phyloP scores from a whole-genome alignment of 78 protist species.

The Chrysochromulina parva region DNA sequence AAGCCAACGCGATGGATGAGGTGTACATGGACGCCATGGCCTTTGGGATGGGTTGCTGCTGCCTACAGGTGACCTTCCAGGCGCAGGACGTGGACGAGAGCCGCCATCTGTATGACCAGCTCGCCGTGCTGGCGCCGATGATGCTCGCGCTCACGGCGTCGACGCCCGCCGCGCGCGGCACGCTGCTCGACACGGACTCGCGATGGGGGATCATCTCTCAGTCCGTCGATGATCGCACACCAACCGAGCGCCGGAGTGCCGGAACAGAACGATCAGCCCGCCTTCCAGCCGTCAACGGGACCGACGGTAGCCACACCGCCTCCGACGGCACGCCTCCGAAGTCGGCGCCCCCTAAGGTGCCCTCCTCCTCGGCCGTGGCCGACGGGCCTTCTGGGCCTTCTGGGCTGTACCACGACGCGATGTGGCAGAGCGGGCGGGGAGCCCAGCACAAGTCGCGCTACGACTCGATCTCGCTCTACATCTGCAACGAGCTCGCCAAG shows the following conservation, averaged over 20 bases:
- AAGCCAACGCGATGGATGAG: background rate
- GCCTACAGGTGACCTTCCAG: conserved; percentile 89
- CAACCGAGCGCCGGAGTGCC: conserved; percentile 52
- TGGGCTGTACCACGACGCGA: background rate
- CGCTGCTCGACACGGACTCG: conserved; percentile 85
- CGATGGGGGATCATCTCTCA: conserved; percentile 88
- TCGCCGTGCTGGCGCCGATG: conserved; percentile 62
- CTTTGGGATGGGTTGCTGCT: conserved; percentile 97
- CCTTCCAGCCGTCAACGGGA: too few relatives aligned
- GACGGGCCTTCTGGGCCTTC: background rate
- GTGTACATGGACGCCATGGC: conserved; percentile 97
- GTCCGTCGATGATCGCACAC: conserved; percentile 92
- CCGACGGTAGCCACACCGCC: conserved; percentile 30
- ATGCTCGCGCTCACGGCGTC: conserved; percentile 66
- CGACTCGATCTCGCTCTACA: conserved; percentile 74
- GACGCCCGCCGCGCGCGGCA: conserved; percentile 84
- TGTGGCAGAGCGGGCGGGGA: background rate
- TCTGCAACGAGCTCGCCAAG: conserved; percentile 27
- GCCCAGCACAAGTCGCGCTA: conserved; percentile 79
- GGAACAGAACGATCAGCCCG: too few relatives aligned
- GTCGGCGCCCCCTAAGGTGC: too few relatives aligned
- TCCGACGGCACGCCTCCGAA: background rate
- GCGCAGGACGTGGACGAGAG: conserved; percentile 77
- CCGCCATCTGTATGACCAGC: conserved; percentile 87
- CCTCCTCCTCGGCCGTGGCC: background rate